These are phyloP conservation scores for Panus rudis DNA, from an alignment of 768 basidiomycete species.

Conservation along the genomic window DNA sequence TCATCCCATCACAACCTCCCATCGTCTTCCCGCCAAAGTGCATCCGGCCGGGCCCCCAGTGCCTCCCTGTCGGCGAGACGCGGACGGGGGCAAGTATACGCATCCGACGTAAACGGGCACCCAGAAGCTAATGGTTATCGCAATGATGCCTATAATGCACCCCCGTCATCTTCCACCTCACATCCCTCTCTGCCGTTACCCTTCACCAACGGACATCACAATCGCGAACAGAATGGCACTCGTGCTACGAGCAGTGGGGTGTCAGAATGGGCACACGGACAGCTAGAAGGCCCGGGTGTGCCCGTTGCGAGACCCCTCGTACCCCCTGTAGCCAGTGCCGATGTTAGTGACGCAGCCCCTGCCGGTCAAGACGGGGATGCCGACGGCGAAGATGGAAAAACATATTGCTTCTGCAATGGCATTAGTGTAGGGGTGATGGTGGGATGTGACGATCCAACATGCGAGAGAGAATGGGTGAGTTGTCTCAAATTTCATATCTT, in stretches of 20 bases:
- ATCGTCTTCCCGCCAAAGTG: constrained; percentile 29
- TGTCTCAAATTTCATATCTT: too few relatives aligned
- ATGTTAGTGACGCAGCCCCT: constrained; percentile 10
- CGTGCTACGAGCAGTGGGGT: constrained; percentile 21
- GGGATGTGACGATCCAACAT: constrained; percentile 77
- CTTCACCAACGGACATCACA: constrained; percentile 18
- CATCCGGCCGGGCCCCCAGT: constrained; percentile 17
- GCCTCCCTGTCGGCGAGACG: too few relatives aligned
- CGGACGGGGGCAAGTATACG: constrained; percentile 15
- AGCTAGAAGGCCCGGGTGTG: constrained; percentile 75
- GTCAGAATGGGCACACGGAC: constrained; percentile 38
- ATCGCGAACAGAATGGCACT: constrained; percentile 10
- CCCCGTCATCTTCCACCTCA: constrained; percentile 39
- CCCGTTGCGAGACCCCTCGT: constrained; percentile 47
- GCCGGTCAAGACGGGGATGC: constrained; percentile 33
- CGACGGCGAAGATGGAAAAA: constrained; percentile 48
- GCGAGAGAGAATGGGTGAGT: constrained; percentile 89
- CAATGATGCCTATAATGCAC: constrained; percentile 12
- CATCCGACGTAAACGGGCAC: too few relatives aligned
- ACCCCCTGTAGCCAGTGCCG: neutral
- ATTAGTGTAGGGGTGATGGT: constrained; percentile 94
- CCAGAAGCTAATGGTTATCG: too few relatives aligned
- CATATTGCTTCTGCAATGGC: constrained; percentile 82
- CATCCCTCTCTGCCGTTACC: constrained; percentile 56
- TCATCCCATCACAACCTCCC: constrained; percentile 33